Evolutionary conservation across 805 yeast species (phyloP), one percentile per base, ranked within the genome.

Genomic region (Maudiozyma bulderi): DNA sequence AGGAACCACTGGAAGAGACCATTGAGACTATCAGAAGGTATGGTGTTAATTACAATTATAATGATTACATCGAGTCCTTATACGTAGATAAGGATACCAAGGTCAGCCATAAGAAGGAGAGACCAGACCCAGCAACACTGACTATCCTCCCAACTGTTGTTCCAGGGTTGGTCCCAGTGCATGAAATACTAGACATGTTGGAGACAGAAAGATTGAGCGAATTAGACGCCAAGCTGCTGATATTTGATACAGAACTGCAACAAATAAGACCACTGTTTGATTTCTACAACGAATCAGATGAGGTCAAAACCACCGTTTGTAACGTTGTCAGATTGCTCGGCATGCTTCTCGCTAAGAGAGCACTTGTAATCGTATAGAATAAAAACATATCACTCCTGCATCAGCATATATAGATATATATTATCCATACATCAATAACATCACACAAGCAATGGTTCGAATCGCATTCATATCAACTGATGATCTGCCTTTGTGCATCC

Each of bases 151-250:
- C 83, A 1, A 54, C 57, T 9, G 76, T 78, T 3, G 57, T 73
- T 2, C 81, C 83, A 0, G 84, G 84, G 0, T 51, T 75, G 3
- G 54, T 75, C 9, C 80, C 83, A 1, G 45, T 77, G 32, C 57
- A 65, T 64, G 81, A 77, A 54, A 51, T 78, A 13, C 46, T 61
- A n/a, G 65, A 66, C 14, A 55, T 70, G 61, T 52, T 73, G 34
- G 62, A 64, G 40, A 50, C 55, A 10, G 69, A 68, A 3, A 54
- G 56, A 14, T 52, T 66, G 1, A 46, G 52, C 32, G 49, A 52
- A 26, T 43, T 66, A 14, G 59, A 61, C 35, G 54, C 55, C 20
- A 54, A 53, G 7, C 41, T 65, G 28, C 48, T 63, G 50, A 50
- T 59, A 20, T 62, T 47, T 51, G 65, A 54, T 46, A 57, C 57